phyloP scores from a whole-genome alignment of 306 rosid genomes.

The Morella rubra region DNA sequence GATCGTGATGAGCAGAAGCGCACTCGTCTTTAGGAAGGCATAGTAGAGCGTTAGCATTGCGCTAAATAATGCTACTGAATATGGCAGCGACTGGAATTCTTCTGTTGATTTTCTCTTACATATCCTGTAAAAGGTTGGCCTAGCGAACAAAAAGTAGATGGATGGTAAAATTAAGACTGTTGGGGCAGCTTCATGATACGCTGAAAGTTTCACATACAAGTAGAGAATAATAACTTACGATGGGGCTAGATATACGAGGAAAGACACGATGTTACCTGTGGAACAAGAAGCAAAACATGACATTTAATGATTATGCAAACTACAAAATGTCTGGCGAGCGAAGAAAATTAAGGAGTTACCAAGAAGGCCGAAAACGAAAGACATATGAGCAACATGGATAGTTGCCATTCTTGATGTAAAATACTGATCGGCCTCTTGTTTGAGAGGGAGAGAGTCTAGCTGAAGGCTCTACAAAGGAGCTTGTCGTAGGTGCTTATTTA shows the following conservation, averaged over 20 bases:
- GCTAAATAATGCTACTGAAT: conserved; percentile 44
- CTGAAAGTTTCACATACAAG: background rate
- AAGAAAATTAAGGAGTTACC: conserved; percentile 21
- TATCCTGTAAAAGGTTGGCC: conserved; percentile 41
- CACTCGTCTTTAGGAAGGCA: conserved; percentile 29
- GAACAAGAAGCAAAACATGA: background rate
- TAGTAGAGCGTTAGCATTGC: conserved; percentile 41
- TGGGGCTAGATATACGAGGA: conserved; percentile 36
- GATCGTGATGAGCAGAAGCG: conserved; percentile 30
- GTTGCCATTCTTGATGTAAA: conserved; percentile 29
- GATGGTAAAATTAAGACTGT: background rate
- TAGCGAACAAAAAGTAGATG: background rate
- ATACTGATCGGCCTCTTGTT: background rate
- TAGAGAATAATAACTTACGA: conserved; percentile 21
- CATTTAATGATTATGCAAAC: background rate
- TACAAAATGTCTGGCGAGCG: background rate
- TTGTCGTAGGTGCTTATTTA: background rate
- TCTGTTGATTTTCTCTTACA: conserved; percentile 34
- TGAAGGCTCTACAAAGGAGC: background rate
- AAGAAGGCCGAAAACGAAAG: conserved; percentile 45
- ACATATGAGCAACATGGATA: conserved; percentile 16
- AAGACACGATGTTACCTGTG: conserved; percentile 29
- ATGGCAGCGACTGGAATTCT: conserved; percentile 37
- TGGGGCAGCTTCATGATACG: background rate
- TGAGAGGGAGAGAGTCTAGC: background rate